Conservation (phyloP, 495 filamentous ascomycete species). For the Hypomontagnella monticulosa region DNA sequence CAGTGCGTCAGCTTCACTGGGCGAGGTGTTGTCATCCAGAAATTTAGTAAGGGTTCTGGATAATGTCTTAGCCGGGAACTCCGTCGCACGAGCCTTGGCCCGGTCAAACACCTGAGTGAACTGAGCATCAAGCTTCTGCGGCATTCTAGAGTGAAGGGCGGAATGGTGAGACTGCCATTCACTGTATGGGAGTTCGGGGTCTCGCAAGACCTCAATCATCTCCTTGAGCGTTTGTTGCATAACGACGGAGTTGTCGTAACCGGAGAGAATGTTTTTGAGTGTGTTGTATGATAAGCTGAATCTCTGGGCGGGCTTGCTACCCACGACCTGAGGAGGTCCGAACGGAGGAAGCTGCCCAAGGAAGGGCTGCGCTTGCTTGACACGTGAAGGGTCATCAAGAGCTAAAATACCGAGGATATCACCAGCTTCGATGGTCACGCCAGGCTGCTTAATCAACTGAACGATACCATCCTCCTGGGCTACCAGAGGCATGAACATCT, state of each 20-base stretch:
- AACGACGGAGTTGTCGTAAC: conserved; percentile 97
- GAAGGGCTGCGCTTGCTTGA: conserved; percentile 98
- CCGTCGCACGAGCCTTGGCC: conserved; percentile 74
- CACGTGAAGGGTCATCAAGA: conserved; percentile 92
- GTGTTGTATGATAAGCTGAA: conserved; percentile 81
- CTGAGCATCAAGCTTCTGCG: conserved; percentile 83
- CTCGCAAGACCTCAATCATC: conserved; percentile 86
- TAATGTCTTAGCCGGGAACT: conserved; percentile 93
- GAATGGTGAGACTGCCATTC: conserved; percentile 96
- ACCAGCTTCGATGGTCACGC: conserved; percentile 95
- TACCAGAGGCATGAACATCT: conserved; percentile 99
- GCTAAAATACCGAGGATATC: conserved; percentile 98
- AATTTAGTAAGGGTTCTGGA: conserved; percentile 85
- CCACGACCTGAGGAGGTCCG: conserved; percentile 84
- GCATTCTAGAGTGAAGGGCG: conserved; percentile 95
- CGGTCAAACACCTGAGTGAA: conserved; percentile 87
- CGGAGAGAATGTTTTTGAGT: conserved; percentile 87
- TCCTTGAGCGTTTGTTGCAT: conserved; percentile 91
- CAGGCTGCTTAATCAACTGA: conserved; percentile 98
- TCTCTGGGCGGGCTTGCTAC: conserved; percentile 90
- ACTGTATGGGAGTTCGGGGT: conserved; percentile 91
- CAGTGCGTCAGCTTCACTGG: conserved; percentile 70
- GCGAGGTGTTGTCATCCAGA: conserved; percentile 82
- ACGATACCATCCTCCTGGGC: conserved; percentile 98
- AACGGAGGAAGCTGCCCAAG: conserved; percentile 88